These are phyloP conservation scores for Phlebopus sp. DNA, from an alignment of 1,284 basidiomycete species.

Conservation along the genomic window DNA sequence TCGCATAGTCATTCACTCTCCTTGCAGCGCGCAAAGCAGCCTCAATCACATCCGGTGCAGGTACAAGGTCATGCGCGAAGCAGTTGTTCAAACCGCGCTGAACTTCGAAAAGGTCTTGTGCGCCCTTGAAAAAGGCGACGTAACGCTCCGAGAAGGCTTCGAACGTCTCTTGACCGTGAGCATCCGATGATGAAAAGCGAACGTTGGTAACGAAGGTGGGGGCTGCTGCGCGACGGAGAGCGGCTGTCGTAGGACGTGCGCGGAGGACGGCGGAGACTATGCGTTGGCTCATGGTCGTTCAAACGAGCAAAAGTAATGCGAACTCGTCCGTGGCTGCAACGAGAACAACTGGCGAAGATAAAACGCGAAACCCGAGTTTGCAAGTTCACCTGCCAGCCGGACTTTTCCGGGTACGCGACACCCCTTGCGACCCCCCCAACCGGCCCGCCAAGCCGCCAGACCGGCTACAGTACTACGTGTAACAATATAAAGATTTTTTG, in stretches of 20 bases:
- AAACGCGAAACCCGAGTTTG: slow-evolving; percentile 5
- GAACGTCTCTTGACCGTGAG: slow-evolving; percentile 86
- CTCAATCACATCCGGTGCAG: slow-evolving; percentile 85
- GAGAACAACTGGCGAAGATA: slow-evolving; percentile 43
- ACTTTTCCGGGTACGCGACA: slow-evolving; percentile 1
- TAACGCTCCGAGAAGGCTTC: slow-evolving; percentile 94
- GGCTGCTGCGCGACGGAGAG: slow-evolving; percentile 38
- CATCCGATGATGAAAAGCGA: slow-evolving; percentile 36
- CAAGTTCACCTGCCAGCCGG: background rate
- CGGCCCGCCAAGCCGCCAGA: too few relatives aligned
- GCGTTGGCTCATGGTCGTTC: slow-evolving; percentile 38
- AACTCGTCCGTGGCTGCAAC: background rate
- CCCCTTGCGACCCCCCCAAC: too few relatives aligned
- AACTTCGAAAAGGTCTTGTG: slow-evolving; percentile 95
- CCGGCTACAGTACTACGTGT: background rate
- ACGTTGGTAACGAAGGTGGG: slow-evolving; percentile 47
- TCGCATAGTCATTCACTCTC: slow-evolving; percentile 95
- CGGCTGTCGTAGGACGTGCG: slow-evolving; percentile 38
- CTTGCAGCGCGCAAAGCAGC: slow-evolving; percentile 87
- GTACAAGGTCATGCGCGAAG: slow-evolving; percentile 98
- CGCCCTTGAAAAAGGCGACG: slow-evolving; percentile 88
- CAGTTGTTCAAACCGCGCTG: slow-evolving; percentile 99
- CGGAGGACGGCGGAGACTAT: slow-evolving; percentile 59
- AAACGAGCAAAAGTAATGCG: slow-evolving; percentile 5
- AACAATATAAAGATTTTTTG: too few relatives aligned